Evolutionary conservation across 768 basidiomycete genomes (phyloP).

Genomic region (Melanogaster broomeanus): DNA sequence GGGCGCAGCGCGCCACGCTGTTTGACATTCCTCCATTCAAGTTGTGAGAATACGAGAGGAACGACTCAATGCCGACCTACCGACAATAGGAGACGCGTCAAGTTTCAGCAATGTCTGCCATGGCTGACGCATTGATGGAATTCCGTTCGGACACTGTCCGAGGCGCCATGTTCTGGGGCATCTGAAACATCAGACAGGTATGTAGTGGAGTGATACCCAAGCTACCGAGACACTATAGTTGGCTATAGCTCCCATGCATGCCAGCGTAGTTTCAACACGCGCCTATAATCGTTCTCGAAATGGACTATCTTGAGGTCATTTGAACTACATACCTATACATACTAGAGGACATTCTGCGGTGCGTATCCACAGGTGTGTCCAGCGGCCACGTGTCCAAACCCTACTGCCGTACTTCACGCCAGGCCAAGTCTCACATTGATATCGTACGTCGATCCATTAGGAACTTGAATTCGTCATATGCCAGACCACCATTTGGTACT

Average conservation of each 20-base stretch:
- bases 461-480: slow-evolving; percentile 3
- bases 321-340: neutral
- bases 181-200: too few relatives aligned
- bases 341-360: neutral
- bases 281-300: neutral
- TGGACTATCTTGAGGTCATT: neutral
- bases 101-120: too few relatives aligned
- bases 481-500: neutral
- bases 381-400: neutral
- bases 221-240: too few relatives aligned
- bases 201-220: too few relatives aligned
- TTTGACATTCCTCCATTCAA: too few relatives aligned
- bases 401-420: neutral
- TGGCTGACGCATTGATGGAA: too few relatives aligned
- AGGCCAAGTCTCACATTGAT: slow-evolving; percentile 6
- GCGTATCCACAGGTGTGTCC: neutral
- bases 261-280: neutral
- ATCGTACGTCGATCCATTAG: neutral
- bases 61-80: too few relatives aligned
- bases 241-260: neutral
- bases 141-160: too few relatives aligned
- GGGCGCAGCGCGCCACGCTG: neutral
- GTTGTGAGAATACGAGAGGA: too few relatives aligned
- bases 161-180: too few relatives aligned
- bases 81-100: too few relatives aligned